phyloP scores from a whole-genome alignment of 176 grass and related monocot genomes.

The Eragrostis curvula region DNA sequence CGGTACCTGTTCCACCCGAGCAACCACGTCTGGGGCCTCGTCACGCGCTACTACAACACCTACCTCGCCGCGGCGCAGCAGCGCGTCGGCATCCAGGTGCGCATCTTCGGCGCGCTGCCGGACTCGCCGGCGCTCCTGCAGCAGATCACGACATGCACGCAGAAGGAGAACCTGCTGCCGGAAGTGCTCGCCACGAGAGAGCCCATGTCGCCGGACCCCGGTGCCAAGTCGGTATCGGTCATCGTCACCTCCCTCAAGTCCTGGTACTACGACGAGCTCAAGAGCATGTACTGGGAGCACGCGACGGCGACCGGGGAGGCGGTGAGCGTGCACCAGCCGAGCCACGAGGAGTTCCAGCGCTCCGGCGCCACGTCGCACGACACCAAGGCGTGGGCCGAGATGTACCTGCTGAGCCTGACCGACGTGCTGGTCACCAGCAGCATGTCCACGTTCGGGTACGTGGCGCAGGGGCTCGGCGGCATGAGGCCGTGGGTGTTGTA shows the following conservation, averaged over 20 bases:
- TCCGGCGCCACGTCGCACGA: slow-evolving; percentile 50
- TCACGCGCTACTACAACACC: slow-evolving; percentile 57
- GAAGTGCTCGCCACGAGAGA: neutral
- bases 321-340: slow-evolving; percentile 72
- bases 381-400: slow-evolving; percentile 68
- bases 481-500: slow-evolving; percentile 62
- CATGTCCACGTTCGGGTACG: slow-evolving; percentile 72
- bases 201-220: neutral
- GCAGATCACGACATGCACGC: slow-evolving; percentile 51
- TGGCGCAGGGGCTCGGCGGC: slow-evolving; percentile 61
- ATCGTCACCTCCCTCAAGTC: slow-evolving; percentile 49
- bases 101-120: slow-evolving; percentile 34
- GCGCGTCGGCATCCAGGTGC: slow-evolving; percentile 62
- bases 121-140: slow-evolving; percentile 39
- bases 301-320: slow-evolving; percentile 44
- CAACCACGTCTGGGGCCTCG: slow-evolving; percentile 79
- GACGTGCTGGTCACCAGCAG: slow-evolving; percentile 57
- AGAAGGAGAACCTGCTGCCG: slow-evolving; percentile 35
- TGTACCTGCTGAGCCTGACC: slow-evolving; percentile 69
- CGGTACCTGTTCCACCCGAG: slow-evolving; percentile 74
- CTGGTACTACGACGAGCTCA: slow-evolving; percentile 56
- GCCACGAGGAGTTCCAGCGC: slow-evolving; percentile 60
- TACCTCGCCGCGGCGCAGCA: slow-evolving; percentile 48
- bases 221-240: slow-evolving; percentile 25
- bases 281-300: slow-evolving; percentile 71